phyloP scores from a whole-genome alignment of 2,329 filamentous ascomycete genomes.

The Epichloe baconii region DNA sequence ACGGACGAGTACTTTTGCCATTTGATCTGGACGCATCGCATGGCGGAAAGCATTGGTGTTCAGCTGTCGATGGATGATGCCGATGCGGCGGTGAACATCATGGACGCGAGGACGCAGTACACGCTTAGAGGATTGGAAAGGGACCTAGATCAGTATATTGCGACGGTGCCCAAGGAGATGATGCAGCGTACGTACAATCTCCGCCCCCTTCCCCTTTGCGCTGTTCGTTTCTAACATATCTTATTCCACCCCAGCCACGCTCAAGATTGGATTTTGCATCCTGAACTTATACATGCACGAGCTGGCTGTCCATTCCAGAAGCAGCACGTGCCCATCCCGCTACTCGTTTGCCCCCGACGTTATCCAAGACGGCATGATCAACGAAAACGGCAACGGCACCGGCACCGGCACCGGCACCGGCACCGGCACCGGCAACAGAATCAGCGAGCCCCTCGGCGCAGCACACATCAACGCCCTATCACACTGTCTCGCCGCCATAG shows the following conservation, averaged over 20 bases:
- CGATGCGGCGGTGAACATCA: constrained; percentile 37
- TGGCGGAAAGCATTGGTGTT: constrained; percentile 55
- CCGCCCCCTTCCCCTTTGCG: neutral
- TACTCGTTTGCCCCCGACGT: constrained; percentile 32
- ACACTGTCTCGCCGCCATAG: constrained; percentile 52
- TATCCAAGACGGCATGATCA: constrained; percentile 27
- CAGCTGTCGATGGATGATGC: constrained; percentile 58
- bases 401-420: too few relatives aligned
- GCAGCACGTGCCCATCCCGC: constrained; percentile 40
- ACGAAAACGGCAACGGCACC: constrained; percentile 13
- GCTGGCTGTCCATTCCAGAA: constrained; percentile 54
- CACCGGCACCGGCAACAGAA: constrained; percentile 25
- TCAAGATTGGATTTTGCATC: constrained; percentile 51
- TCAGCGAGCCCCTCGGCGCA: constrained; percentile 24
- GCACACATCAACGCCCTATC: constrained; percentile 55
- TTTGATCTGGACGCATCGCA: constrained; percentile 43
- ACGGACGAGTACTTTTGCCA: constrained; percentile 46
- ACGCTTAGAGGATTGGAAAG: constrained; percentile 52
- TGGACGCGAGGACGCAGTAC: constrained; percentile 51
- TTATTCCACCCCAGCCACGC: constrained; percentile 31
- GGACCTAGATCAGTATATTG: constrained; percentile 47
- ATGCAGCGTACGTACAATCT: constrained; percentile 33
- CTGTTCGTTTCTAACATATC: neutral
- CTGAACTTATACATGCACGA: constrained; percentile 66
- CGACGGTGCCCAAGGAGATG: constrained; percentile 36